These are phyloP conservation scores for Strobilomyces echinocephalus DNA, from an alignment of 768 basidiomycete species.

Conservation along the genomic window DNA sequence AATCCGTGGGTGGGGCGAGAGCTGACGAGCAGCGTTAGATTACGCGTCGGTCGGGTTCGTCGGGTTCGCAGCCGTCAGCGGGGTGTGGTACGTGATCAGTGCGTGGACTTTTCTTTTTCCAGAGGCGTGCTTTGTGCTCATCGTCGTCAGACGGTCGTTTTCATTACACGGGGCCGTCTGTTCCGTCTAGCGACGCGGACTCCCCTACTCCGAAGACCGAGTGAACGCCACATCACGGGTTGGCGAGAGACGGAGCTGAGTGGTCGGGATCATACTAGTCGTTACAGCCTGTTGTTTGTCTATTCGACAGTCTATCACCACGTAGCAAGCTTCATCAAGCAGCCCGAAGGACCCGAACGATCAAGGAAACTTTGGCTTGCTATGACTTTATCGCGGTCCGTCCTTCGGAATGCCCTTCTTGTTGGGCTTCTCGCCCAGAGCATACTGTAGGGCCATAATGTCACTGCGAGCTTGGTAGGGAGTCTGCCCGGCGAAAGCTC, in stretches of 20 bases:
- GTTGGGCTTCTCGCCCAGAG: no score
- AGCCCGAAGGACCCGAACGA: no score
- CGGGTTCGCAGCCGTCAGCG: constrained; percentile 54
- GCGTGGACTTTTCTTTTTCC: constrained; percentile 17
- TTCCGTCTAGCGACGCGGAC: constrained; percentile 18
- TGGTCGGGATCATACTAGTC: no score
- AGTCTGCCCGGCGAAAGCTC: no score
- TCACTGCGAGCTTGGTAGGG: no score
- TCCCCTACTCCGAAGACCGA: constrained; percentile 1
- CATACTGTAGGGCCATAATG: no score
- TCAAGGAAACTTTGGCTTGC: no score
- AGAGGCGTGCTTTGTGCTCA: neutral
- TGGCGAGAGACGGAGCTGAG: no score
- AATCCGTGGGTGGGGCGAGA: neutral
- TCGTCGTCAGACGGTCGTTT: constrained; percentile 36
- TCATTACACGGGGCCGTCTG: constrained; percentile 43
- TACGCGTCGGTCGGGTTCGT: constrained; percentile 66
- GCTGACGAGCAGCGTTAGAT: constrained; percentile 36
- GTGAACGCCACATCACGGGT: neutral
- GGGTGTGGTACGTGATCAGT: constrained; percentile 58
- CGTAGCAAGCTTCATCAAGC: neutral
- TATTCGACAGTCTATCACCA: neutral
- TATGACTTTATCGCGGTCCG: no score
- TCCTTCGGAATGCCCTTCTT: no score
- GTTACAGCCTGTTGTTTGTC: no score